These are phyloP conservation scores for Vanderwaltozyma tropicalis DNA, from an alignment of 805 yeast species.

Conservation along the genomic window DNA sequence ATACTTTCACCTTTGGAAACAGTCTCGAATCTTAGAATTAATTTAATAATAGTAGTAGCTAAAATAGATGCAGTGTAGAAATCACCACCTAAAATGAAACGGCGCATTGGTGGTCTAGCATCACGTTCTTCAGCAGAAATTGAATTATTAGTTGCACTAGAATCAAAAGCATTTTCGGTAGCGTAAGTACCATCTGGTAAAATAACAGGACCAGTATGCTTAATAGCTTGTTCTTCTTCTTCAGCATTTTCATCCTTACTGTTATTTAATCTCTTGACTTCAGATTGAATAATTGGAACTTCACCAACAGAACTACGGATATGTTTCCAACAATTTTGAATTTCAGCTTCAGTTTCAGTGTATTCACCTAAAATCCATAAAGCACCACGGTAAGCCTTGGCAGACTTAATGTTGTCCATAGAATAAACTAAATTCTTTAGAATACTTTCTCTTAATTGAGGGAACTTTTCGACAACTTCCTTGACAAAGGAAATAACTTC, in stretches of 20 bases:
- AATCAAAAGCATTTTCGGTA: slow-evolving; percentile 75
- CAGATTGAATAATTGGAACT: slow-evolving; percentile 76
- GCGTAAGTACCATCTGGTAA: slow-evolving; percentile 99
- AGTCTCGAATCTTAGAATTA: slow-evolving; percentile 65
- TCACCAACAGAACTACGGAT: slow-evolving; percentile 80
- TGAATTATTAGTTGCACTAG: slow-evolving; percentile 82
- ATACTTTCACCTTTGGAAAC: slow-evolving; percentile 43
- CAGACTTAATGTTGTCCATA: slow-evolving; percentile 62
- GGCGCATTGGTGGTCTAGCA: slow-evolving; percentile 66
- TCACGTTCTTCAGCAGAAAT: slow-evolving; percentile 39
- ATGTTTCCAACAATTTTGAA: slow-evolving; percentile 78
- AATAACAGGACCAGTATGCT: slow-evolving; percentile 60
- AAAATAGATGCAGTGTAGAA: slow-evolving; percentile 84
- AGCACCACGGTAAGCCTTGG: slow-evolving; percentile 87
- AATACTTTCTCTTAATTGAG: slow-evolving; percentile 59
- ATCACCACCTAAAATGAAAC: slow-evolving; percentile 75
- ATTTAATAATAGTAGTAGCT: slow-evolving; percentile 78
- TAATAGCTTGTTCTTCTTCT: slow-evolving; percentile 23
- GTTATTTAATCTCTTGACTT: slow-evolving; percentile 37
- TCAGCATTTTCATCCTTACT: slow-evolving; percentile 29
- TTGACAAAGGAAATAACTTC: slow-evolving; percentile 88
- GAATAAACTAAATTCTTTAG: slow-evolving; percentile 51
- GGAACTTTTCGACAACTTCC: slow-evolving; percentile 88
- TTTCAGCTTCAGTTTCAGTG: slow-evolving; percentile 54
- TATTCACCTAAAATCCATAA: slow-evolving; percentile 97